phyloP scores from a whole-genome alignment of 2,329 filamentous ascomycete species.

The Aspergillus tanneri region DNA sequence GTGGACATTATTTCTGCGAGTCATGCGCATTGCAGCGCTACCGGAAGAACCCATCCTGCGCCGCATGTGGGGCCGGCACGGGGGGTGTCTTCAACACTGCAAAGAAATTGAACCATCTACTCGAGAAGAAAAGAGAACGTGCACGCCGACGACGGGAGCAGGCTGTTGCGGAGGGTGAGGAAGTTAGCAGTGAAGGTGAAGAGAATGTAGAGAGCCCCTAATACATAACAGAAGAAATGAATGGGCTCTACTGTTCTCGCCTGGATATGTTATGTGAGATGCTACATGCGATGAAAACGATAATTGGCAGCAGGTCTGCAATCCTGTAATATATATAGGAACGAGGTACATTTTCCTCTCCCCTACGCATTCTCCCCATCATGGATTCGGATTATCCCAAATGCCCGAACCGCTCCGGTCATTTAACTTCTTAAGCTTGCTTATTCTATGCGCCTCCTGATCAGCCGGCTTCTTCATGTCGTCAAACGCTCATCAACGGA shows the following conservation, averaged over 20 bases:
- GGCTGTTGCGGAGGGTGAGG: conserved; percentile 54
- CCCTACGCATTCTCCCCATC: not conserved
- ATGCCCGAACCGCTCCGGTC: not conserved
- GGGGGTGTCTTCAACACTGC: conserved; percentile 87
- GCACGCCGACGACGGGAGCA: conserved; percentile 54
- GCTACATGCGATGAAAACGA: not conserved
- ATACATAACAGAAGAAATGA: too few species aligned
- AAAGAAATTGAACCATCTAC: conserved; percentile 74
- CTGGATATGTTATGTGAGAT: too few species aligned
- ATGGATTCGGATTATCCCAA: not conserved
- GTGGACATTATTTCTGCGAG: conserved; percentile 95
- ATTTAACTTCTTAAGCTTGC: not conserved
- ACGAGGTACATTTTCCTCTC: too few species aligned
- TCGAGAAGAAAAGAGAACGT: conserved; percentile 67
- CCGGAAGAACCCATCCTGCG: conserved; percentile 80
- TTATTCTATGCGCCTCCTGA: not conserved
- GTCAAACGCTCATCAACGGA: not conserved
- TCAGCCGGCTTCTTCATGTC: not conserved
- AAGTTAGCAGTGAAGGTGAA: conserved; percentile 51
- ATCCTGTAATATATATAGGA: conserved; percentile 3
- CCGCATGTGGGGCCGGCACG: conserved; percentile 79
- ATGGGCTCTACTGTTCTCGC: too few species aligned
- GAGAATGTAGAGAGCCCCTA: conserved; percentile 22
- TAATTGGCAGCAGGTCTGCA: conserved; percentile 6
- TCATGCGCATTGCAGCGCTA: conserved; percentile 83